These are phyloP conservation scores for Vigna nakashimae DNA, from an alignment of 306 rosid species.

Conservation along the genomic window DNA sequence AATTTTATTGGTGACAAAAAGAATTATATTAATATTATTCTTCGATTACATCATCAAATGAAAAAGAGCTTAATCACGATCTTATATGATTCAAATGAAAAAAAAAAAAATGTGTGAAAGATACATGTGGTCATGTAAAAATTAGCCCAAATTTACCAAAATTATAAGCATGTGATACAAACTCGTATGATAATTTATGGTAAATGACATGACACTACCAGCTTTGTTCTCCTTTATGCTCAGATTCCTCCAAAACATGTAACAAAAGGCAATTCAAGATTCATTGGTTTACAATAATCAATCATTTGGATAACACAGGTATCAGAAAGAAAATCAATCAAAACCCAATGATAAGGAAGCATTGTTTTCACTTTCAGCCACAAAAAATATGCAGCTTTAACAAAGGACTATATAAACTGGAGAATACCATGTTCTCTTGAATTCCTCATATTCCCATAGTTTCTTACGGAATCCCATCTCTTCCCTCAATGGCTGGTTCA, in stretches of 20 bases:
- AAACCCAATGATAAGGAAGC: background rate
- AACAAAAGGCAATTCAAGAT: constrained; percentile 12
- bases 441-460: constrained; percentile 27
- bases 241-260: constrained; percentile 4
- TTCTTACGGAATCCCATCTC: constrained; percentile 33
- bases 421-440: background rate
- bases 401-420: background rate
- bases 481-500: background rate
- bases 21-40: too few species aligned
- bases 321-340: background rate
- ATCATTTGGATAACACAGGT: background rate
- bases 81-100: too few species aligned
- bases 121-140: too few species aligned
- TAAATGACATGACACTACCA: background rate
- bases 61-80: too few species aligned
- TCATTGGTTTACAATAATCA: background rate
- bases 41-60: too few species aligned
- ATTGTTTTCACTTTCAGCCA: background rate
- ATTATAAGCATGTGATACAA: too few species aligned
- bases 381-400: background rate
- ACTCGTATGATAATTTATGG: background rate
- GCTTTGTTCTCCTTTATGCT: background rate
- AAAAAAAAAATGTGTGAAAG: too few species aligned
- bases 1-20: too few species aligned
- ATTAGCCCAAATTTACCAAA: too few species aligned